Evolutionary conservation across 495 filamentous ascomycete species (phyloP).

Genomic region (Xylaria intraflava): DNA sequence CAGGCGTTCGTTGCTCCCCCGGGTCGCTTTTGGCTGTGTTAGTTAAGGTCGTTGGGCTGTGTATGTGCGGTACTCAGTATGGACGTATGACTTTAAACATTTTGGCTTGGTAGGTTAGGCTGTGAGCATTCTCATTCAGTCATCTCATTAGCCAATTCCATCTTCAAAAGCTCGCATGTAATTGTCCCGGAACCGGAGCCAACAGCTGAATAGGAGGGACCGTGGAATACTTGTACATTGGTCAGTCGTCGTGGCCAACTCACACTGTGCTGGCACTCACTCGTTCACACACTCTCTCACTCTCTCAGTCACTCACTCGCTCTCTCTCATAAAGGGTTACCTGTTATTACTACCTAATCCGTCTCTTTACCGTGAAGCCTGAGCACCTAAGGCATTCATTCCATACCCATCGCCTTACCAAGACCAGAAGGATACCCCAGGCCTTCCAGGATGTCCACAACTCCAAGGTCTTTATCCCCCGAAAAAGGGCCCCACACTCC

Average conservation of each 20-base stretch:
- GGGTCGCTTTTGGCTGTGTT: background rate
- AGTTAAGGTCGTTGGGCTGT: background rate
- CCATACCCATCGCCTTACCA: background rate
- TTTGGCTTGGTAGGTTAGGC: no score
- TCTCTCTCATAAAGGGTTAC: no score
- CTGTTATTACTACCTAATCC: no score
- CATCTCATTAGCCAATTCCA: slow-evolving; percentile 4
- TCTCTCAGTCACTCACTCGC: no score
- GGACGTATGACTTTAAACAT: no score
- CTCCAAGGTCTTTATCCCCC: slow-evolving; percentile 21
- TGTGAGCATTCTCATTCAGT: background rate
- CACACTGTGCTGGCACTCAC: background rate
- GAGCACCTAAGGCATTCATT: background rate
- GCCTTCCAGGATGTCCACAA: slow-evolving; percentile 21
- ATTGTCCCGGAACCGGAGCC: no score
- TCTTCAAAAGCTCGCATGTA: background rate
- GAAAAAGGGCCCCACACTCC: slow-evolving; percentile 13
- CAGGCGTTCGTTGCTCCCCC: background rate
- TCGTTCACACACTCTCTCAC: background rate
- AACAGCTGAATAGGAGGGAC: no score
- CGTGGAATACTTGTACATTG: no score
- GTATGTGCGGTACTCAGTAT: background rate
- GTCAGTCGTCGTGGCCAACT: background rate
- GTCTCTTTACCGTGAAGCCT: no score
- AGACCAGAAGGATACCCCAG: background rate